phyloP scores from a whole-genome alignment of 495 filamentous ascomycete genomes.

The Apodospora peruviana region DNA sequence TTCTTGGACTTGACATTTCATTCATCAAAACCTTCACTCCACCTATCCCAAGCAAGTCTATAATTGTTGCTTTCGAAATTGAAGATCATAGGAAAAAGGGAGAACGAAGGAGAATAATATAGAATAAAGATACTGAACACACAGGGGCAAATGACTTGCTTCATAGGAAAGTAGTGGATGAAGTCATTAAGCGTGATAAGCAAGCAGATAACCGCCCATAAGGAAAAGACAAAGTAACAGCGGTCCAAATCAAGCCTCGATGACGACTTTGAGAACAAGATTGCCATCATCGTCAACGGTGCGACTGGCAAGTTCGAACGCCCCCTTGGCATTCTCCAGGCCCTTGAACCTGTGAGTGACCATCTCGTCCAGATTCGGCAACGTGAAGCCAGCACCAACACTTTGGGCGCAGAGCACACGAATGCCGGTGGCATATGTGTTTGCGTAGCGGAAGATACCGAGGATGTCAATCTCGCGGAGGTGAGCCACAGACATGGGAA shows the following conservation, averaged over 20 bases:
- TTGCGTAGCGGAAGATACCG: constrained; percentile 88
- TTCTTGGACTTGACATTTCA: too few species aligned
- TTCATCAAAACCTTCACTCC: too few species aligned
- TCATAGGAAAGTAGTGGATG: too few species aligned
- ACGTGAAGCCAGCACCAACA: constrained; percentile 33
- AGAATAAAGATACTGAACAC: too few species aligned
- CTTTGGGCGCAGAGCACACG: constrained; percentile 55
- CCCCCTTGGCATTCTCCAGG: constrained; percentile 56
- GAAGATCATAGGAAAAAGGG: too few species aligned
- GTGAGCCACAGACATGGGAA: constrained; percentile 79
- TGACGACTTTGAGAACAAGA: constrained; percentile 80
- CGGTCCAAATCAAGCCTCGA: constrained; percentile 54
- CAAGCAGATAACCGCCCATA: too few species aligned
- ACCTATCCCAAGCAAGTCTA: too few species aligned
- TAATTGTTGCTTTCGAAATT: too few species aligned
- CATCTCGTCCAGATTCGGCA: constrained; percentile 59
- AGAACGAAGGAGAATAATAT: too few species aligned
- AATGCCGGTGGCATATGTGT: constrained; percentile 81
- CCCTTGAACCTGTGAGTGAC: constrained; percentile 75
- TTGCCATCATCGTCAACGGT: constrained; percentile 71
- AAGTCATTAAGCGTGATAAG: too few species aligned
- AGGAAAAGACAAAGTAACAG: too few species aligned
- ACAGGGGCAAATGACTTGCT: too few species aligned
- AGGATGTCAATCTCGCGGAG: constrained; percentile 85
- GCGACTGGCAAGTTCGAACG: constrained; percentile 76